Evolutionary conservation across 2,329 filamentous ascomycete genomes (phyloP).

Genomic region (Stagonosporopsis chrysanthemi): DNA sequence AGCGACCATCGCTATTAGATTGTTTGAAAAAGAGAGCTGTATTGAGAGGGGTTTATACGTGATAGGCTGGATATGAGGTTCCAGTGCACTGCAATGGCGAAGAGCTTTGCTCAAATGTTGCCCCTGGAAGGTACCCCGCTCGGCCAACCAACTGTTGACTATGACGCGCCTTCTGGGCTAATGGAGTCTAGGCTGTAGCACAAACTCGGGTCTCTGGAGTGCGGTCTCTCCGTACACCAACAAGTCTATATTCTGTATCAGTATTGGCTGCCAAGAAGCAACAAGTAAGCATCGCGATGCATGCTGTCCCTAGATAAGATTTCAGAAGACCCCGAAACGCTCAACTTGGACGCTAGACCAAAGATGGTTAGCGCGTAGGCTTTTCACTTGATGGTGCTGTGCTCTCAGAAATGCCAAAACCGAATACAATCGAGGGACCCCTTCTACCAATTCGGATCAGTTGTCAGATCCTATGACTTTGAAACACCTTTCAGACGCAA

Average conservation of each 20-base stretch:
- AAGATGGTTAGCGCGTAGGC: neutral
- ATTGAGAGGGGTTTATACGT: neutral
- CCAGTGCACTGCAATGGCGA: neutral
- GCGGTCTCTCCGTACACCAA: neutral
- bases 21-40: neutral
- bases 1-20: constrained; percentile 18
- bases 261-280: neutral
- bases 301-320: neutral
- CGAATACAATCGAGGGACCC: too few species aligned
- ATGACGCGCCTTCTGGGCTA: constrained; percentile 13
- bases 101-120: constrained; percentile 6
- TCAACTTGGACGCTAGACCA: constrained; percentile 1
- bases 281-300: neutral
- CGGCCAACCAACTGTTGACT: constrained; percentile 2
- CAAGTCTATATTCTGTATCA: neutral
- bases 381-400: too few species aligned
- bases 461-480: too few species aligned
- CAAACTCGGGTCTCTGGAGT: neutral
- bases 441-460: too few species aligned
- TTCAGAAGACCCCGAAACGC: neutral
- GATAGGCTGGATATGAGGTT: too few species aligned
- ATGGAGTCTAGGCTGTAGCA: constrained; percentile 10
- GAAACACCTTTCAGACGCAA: too few species aligned
- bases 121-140: constrained; percentile 14
- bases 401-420: too few species aligned